These are phyloP conservation scores for Teunomyces tritomae DNA, from an alignment of 805 yeast genomes.

Conservation along the genomic window DNA sequence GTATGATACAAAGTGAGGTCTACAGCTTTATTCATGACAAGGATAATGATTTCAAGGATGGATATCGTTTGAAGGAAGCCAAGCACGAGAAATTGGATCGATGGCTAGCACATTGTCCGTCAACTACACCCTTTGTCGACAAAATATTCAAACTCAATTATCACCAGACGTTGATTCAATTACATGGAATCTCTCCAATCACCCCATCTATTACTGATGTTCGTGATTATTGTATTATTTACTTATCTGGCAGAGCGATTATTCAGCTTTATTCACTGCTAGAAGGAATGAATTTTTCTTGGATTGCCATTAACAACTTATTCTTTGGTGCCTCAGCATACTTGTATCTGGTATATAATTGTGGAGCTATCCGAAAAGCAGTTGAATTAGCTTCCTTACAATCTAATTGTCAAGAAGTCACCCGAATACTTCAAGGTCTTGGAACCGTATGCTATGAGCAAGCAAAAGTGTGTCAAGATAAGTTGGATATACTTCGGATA, in stretches of 20 bases:
- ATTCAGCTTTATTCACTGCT: neutral
- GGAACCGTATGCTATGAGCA: neutral
- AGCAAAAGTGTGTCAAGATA: neutral
- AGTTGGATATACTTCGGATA: neutral
- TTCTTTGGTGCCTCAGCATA: slow-evolving; percentile 1
- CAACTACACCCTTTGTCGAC: neutral
- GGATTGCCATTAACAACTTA: slow-evolving; percentile 1
- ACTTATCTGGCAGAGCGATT: neutral
- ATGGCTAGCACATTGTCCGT: neutral
- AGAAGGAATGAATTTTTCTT: neutral
- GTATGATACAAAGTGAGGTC: neutral
- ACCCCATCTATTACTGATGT: neutral
- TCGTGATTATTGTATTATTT: neutral
- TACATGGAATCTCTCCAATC: neutral
- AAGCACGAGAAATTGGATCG: neutral
- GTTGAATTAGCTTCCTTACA: neutral
- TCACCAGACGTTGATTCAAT: slow-evolving; percentile 1
- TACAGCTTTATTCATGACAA: slow-evolving; percentile 1
- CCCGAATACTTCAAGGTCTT: neutral
- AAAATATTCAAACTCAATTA: neutral
- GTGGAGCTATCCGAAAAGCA: neutral
- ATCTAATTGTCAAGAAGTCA: neutral
- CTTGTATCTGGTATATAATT: slow-evolving; percentile 4
- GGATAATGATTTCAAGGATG: neutral
- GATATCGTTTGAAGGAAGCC: neutral